Evolutionary conservation across 331 rosid genomes (phyloP).

Genomic region (Phaseolus coccineus): DNA sequence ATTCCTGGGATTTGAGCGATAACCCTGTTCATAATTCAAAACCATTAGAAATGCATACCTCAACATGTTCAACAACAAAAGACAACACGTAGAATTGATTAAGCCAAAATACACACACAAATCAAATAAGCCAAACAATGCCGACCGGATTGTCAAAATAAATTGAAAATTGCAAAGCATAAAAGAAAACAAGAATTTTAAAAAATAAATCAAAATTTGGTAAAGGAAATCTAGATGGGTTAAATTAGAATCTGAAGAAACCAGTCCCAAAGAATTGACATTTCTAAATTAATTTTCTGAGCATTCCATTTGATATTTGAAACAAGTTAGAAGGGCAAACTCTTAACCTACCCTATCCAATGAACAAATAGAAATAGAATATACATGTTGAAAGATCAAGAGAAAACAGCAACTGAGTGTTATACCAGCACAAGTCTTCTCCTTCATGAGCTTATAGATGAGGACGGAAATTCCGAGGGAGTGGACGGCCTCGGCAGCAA

Average conservation of each 20-base stretch:
- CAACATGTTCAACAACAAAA: slow-evolving; percentile 7
- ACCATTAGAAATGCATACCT: slow-evolving; percentile 13
- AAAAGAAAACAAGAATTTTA: neutral
- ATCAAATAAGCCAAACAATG: slow-evolving; percentile 32
- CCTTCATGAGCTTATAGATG: slow-evolving; percentile 93
- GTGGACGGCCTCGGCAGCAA: slow-evolving; percentile 95
- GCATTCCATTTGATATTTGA: neutral
- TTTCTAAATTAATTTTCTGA: slow-evolving; percentile 5
- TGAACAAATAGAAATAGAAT: neutral
- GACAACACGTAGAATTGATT: slow-evolving; percentile 6
- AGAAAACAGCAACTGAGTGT: neutral
- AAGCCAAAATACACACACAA: neutral
- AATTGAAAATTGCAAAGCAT: neutral
- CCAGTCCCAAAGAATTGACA: slow-evolving; percentile 11
- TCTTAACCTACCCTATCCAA: slow-evolving; percentile 13
- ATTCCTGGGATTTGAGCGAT: slow-evolving; percentile 94
- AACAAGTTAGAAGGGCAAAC: slow-evolving; percentile 5
- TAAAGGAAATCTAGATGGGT: slow-evolving; percentile 10
- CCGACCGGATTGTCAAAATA: slow-evolving; percentile 15
- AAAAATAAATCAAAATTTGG: slow-evolving; percentile 6
- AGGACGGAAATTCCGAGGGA: slow-evolving; percentile 90
- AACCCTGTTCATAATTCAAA: slow-evolving; percentile 69
- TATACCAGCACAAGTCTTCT: slow-evolving; percentile 93
- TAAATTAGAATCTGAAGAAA: neutral
- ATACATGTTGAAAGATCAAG: neutral